A percentile compares a stretch with the other conserved stretches of the same genome.
phyloP scores from a whole-genome alignment of 2,329 filamentous ascomycete genomes.

The Gremmenia infestans region DNA sequence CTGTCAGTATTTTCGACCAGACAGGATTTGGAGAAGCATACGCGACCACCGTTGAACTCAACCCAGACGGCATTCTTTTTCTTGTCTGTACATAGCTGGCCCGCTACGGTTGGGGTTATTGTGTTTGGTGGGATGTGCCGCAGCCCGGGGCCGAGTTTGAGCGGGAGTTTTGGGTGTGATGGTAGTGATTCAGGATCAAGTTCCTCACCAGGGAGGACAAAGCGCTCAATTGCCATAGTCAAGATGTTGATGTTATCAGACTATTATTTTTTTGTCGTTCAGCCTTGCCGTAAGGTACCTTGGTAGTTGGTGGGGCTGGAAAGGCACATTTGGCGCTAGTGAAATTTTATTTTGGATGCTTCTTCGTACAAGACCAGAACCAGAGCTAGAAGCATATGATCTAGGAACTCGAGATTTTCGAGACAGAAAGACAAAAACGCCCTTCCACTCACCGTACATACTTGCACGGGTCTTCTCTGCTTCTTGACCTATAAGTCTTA shows the following conservation, averaged over 20 bases:
- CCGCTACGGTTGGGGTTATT: conserved; percentile 63
- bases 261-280: conserved; percentile 12
- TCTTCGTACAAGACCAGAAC: too few species aligned
- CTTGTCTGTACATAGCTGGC: conserved; percentile 61
- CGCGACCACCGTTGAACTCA: conserved; percentile 65
- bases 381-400: conserved; percentile 19
- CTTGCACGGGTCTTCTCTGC: neutral
- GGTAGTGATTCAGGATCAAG: conserved; percentile 65
- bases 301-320: conserved; percentile 9
- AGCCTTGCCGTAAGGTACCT: conserved; percentile 25
- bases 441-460: neutral
- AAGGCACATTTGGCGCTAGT: conserved; percentile 19
- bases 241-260: neutral
- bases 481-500: neutral
- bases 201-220: conserved; percentile 78
- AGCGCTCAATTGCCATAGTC: conserved; percentile 36
- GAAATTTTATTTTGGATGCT: conserved; percentile 23
- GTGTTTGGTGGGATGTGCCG: conserved; percentile 74
- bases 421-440: neutral
- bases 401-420: conserved; percentile 2
- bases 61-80: conserved; percentile 76
- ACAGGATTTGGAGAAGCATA: conserved; percentile 36
- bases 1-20: neutral
- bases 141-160: conserved; percentile 80
- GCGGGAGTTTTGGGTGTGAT: conserved; percentile 59